phyloP scores from a whole-genome alignment of 176 grass and related monocot genomes.

The Urochloa ruziziensis region DNA sequence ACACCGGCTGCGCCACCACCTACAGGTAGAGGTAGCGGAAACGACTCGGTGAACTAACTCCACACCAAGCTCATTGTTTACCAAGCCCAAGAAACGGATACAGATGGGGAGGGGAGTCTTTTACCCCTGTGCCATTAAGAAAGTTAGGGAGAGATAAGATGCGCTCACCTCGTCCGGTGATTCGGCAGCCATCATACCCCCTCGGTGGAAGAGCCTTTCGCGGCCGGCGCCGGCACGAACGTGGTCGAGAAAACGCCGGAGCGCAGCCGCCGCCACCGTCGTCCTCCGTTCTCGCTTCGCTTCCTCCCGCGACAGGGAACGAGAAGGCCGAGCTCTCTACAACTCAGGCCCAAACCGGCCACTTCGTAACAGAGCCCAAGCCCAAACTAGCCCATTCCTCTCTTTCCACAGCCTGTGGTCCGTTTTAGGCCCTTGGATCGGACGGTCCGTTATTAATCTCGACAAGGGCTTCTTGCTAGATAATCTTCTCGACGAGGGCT shows the following conservation, averaged over 20 bases:
- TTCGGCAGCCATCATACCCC: not conserved
- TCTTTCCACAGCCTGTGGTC: not conserved
- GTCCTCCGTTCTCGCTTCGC: not conserved
- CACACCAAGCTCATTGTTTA: too few species aligned
- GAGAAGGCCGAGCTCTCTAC: not conserved
- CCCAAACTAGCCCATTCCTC: too few species aligned
- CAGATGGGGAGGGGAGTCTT: too few species aligned
- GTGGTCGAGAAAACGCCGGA: not conserved
- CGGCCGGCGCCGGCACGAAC: not conserved
- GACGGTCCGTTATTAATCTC: too few species aligned
- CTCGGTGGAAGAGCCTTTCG: not conserved
- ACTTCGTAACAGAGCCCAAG: not conserved
- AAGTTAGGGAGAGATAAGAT: not conserved
- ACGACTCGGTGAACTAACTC: not conserved
- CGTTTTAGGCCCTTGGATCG: too few species aligned
- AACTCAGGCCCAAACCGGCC: not conserved
- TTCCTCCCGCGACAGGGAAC: not conserved
- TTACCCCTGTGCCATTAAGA: too few species aligned
- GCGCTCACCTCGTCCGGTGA: not conserved
- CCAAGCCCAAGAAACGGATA: not conserved
- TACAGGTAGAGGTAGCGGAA: not conserved
- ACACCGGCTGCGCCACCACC: not conserved
- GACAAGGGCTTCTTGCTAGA: not conserved
- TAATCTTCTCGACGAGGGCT: not conserved
- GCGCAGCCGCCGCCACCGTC: not conserved